Evolutionary conservation across 768 basidiomycete species (phyloP).

Genomic region (Leccinum longicurvipes): DNA sequence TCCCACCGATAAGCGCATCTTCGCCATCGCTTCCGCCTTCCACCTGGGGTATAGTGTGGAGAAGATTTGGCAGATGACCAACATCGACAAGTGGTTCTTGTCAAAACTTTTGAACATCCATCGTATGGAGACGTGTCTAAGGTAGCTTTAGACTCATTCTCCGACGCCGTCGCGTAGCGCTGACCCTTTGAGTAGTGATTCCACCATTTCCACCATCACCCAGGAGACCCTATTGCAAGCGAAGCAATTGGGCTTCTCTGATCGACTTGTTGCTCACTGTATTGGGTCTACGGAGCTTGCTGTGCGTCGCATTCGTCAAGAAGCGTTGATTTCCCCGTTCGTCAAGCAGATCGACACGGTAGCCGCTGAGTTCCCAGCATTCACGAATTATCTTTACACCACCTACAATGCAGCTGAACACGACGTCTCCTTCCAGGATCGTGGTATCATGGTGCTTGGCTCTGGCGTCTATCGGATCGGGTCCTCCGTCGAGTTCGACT

Average conservation of each 20-base stretch:
- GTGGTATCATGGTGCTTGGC: constrained; percentile 95
- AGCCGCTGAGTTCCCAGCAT: constrained; percentile 97
- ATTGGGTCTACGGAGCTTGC: constrained; percentile 91
- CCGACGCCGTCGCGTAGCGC: background rate
- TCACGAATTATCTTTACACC: constrained; percentile 98
- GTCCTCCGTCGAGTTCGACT: constrained; percentile 99
- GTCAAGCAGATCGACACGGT: constrained; percentile 99
- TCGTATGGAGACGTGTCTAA: constrained; percentile 72
- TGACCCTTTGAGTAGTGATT: constrained; percentile 41
- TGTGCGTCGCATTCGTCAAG: constrained; percentile 85
- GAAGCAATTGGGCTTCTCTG: constrained; percentile 96
- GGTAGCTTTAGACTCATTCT: constrained; percentile 43
- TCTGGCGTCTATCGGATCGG: constrained; percentile 99
- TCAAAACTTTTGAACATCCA: constrained; percentile 82
- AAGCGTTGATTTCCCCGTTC: constrained; percentile 78
- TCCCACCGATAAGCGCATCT: constrained; percentile 96
- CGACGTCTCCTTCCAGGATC: constrained; percentile 84
- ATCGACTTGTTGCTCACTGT: constrained; percentile 80
- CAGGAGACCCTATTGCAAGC: constrained; percentile 66
- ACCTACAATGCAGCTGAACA: constrained; percentile 97
- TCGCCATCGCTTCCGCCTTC: constrained; percentile 93
- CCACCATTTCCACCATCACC: constrained; percentile 62
- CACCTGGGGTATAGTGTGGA: constrained; percentile 91
- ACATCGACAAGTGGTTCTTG: constrained; percentile 98
- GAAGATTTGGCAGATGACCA: constrained; percentile 96